Evolutionary conservation across 2,329 filamentous ascomycete species (phyloP).

Genomic region (Rhynchosporium agropyri): DNA sequence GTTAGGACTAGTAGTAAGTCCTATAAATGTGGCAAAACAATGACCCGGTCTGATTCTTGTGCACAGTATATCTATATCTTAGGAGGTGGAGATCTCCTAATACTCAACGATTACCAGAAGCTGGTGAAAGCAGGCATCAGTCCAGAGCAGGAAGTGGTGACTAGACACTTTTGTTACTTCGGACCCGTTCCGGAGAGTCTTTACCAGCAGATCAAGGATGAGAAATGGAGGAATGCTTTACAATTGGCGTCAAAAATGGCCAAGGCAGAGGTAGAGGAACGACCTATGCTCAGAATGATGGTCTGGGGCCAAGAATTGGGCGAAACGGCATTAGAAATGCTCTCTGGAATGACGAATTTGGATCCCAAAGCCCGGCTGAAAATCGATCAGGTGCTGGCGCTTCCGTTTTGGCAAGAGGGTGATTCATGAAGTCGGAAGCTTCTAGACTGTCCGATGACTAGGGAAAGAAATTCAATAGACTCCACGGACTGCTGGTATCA

Average conservation of each 20-base stretch:
- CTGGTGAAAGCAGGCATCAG: slow-evolving; percentile 2
- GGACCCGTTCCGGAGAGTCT: neutral
- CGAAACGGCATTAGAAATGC: neutral
- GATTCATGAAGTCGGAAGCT: too few relatives aligned
- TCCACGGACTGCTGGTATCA: too few relatives aligned
- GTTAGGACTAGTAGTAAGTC: slow-evolving; percentile 18
- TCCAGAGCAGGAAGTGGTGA: slow-evolving; percentile 12
- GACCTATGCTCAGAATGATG: slow-evolving; percentile 15
- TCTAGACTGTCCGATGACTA: too few relatives aligned
- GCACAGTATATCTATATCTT: slow-evolving; percentile 1
- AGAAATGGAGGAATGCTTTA: neutral
- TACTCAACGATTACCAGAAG: slow-evolving; percentile 11
- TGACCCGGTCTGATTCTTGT: neutral
- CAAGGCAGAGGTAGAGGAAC: slow-evolving; percentile 8
- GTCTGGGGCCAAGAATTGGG: neutral
- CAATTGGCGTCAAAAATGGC: slow-evolving; percentile 8
- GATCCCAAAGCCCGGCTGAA: neutral
- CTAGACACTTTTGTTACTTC: slow-evolving; percentile 19
- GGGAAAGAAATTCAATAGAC: too few relatives aligned
- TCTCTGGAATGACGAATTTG: slow-evolving; percentile 9
- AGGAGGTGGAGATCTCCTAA: slow-evolving; percentile 4
- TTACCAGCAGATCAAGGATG: slow-evolving; percentile 8
- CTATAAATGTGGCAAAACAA: neutral
- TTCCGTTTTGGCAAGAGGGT: neutral
- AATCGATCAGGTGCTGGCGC: neutral